Base-by-base conservation (phyloP, 768 basidiomycete genomes). In the Rhodotorula taiwanensis region DNA sequence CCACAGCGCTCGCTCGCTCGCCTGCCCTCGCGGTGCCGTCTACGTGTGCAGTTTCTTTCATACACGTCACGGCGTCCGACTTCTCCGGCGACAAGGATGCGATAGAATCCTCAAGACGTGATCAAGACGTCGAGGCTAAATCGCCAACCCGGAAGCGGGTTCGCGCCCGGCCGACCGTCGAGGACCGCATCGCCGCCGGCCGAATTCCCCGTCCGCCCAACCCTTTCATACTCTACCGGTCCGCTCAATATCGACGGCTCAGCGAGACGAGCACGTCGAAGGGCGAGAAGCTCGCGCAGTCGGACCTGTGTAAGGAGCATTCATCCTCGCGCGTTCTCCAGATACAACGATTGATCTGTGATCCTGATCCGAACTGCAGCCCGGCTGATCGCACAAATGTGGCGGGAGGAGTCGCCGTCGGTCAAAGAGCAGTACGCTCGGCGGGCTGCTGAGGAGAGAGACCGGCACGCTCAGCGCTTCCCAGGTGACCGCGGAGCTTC, bases 211-310 rank as follows among this genome's bases (percentile, higher is more conserved):
- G 88, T 0, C 88, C 88, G 8, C 82, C 83, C 10, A 91, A 89
- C 73, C 83, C 88, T 0, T 91, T 87, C 86, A 89, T 91, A 63
- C 67, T 89, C n/a, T 91, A 86, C 75, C 82, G 88, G 44, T 82
- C 85, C 5, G 80, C 83, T 64, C 82, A 80, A 71, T 76, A 81
- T 44, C 76, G 75, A 64, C 73, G 76, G 18, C 72, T 84, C 42
- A 75, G 77, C 23, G 76, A 77, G 34, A 27, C 58, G 53, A 52
- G 47, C 56, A 62, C 72, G 27, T 66, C 34, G 75, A 55, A 72
- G 71, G 72, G 74, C 39, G 66, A 76, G 62, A 65, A 79, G 43
- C 55, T 77, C 5, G 74, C 81, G 5, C 88, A 89, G 72, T 81
- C 83, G 5, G 80, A 81, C 20, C 80, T 88, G 45, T 88, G 57